Base-by-base conservation (phyloP, 106 monocot species). In the Phalaenopsis aphrodite region DNA sequence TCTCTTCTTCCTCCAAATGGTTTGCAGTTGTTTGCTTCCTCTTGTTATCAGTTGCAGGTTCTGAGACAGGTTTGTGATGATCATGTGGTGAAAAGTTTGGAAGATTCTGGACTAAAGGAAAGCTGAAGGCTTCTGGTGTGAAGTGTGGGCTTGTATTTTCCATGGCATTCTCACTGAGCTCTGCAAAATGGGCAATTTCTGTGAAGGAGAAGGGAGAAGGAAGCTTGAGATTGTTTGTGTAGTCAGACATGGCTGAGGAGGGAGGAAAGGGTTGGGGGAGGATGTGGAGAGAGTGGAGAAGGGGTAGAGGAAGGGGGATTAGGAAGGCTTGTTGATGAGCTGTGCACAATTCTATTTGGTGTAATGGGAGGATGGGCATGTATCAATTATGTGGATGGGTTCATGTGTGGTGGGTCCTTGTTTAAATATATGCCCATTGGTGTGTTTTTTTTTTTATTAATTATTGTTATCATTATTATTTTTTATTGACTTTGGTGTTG, bases 161-260 rank as follows among this genome's bases (percentile, higher is more conserved):
- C 46, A 84, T 82, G 75, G 56, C 73, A 52, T 52, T 76, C 6
- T 55, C 82, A 78, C 5, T 75, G 1, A 85, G 55, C 66, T 81
- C 85, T 45, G 42, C 58, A 55, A 88, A 81, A 5, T 86, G 30
- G 30, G 30, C 86, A 71, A 84, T 78, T 15, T 85, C 85, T 21
- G 79, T 80, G 77, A 76, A 76, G 72, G 81, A 73, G 37, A 72
- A 49, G 36, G 82, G 80, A 37, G 77, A 83, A 37, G 77, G 69
- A 42, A 3, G 16, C 21, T 76, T 81, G 15, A 81, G 64, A 19
- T 56, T 52, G 14, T 81, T 75, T 10, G 46, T 74, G 17, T 21
- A 81, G 65, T 48, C 84, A 77, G 79, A 78, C 84, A 91, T 88
- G 82, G 61, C 4, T 61, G 61, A 16, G 61, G 18, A 21, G 18